Percentiles rank a stretch among this genome's conserved stretches.
Conservation (phyloP, 2,329 filamentous ascomycete species). For the Lomentospora prolificans region DNA sequence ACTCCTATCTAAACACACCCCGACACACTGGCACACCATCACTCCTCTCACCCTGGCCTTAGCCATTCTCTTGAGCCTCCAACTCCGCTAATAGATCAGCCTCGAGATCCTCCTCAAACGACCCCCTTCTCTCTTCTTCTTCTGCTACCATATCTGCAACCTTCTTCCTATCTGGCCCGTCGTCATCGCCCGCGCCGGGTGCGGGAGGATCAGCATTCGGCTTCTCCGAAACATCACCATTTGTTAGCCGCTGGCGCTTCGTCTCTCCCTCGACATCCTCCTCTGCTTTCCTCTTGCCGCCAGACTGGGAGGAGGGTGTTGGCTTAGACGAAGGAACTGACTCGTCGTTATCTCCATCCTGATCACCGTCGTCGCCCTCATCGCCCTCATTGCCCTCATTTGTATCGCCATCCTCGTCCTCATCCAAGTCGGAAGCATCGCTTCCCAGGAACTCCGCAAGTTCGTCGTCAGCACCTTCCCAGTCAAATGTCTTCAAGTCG, state of each 20-base stretch:
- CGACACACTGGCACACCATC: background rate
- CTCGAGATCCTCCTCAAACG: constrained; percentile 18
- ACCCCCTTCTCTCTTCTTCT: constrained; percentile 27
- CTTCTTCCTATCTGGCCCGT: constrained; percentile 15
- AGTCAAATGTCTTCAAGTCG: constrained; percentile 48
- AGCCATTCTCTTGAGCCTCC: constrained; percentile 24
- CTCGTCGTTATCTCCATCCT: constrained; percentile 9
- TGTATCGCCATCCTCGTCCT: constrained; percentile 13
- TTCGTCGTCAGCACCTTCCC: constrained; percentile 59
- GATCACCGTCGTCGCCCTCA: constrained; percentile 9
- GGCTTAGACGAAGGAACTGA: constrained; percentile 10
- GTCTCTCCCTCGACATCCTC: constrained; percentile 26
- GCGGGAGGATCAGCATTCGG: constrained; percentile 14
- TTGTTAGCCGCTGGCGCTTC: constrained; percentile 41
- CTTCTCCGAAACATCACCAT: constrained; percentile 4
- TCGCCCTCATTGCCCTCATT: constrained; percentile 11
- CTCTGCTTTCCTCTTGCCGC: constrained; percentile 18
- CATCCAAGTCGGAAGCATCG: constrained; percentile 40
- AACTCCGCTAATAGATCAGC: constrained; percentile 39
- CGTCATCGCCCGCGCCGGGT: constrained; percentile 23
- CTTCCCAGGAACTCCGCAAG: constrained; percentile 62
- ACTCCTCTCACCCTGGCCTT: background rate
- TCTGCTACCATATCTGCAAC: constrained; percentile 31
- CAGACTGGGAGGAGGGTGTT: constrained; percentile 15
- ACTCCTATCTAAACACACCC: background rate